A percentile compares a stretch with the other conserved stretches of the same genome.
Conservation (phyloP, 148 eudicot genomes). For the Silene latifolia region DNA sequence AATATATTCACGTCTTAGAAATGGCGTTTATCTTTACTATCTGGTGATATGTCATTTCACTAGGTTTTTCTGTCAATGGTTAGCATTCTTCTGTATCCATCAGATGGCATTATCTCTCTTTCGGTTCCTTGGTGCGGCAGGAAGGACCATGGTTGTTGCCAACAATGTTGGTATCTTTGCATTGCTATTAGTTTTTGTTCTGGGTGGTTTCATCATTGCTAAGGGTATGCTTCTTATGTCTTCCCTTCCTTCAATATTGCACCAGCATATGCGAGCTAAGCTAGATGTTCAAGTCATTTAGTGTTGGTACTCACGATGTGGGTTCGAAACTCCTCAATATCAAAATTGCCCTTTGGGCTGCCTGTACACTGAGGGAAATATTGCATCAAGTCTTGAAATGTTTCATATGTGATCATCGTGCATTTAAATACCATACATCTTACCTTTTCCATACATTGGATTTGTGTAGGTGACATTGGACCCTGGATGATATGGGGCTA, state of each 20-base stretch:
- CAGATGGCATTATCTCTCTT: constrained; percentile 62
- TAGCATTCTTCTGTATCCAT: constrained; percentile 59
- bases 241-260: background rate
- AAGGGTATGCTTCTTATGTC: constrained; percentile 37
- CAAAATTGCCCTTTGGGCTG: no score
- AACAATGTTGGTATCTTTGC: constrained; percentile 41
- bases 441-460: background rate
- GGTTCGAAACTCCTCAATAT: no score
- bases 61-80: constrained; percentile 64
- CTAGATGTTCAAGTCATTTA: no score
- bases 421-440: background rate
- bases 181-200: constrained; percentile 46
- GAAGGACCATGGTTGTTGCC: constrained; percentile 58
- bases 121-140: constrained; percentile 54
- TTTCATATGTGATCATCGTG: constrained; percentile 5
- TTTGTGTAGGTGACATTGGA: constrained; percentile 48
- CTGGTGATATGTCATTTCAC: background rate
- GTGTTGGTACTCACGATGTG: no score
- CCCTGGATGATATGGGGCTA: constrained; percentile 74
- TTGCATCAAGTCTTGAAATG: background rate
- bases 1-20: background rate
- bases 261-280: background rate
- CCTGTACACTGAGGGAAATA: background rate
- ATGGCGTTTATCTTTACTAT: background rate
- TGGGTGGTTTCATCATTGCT: constrained; percentile 68